Percentiles rank a stretch among this genome's conserved stretches.
Conservation (phyloP, 2,329 filamentous ascomycete genomes). For the Colletotrichum nymphaeae region DNA sequence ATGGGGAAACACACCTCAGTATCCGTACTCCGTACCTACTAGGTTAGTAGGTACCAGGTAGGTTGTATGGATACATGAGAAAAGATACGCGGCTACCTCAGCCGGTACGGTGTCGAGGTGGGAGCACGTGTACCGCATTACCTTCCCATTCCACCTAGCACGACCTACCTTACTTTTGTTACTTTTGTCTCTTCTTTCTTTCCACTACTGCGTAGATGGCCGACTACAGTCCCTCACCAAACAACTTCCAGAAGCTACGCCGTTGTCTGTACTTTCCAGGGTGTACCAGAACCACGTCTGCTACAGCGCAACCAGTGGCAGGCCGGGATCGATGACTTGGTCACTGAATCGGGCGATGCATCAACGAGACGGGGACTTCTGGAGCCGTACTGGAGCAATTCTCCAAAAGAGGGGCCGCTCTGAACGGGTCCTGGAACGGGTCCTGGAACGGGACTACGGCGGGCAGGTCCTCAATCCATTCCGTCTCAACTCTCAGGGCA, state of each 20-base stretch:
- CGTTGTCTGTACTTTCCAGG: not conserved
- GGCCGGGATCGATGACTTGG: conserved; percentile 21
- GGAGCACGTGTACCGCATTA: conserved; percentile 27
- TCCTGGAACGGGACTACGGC: not conserved
- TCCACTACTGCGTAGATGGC: not conserved
- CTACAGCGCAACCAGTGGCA: not conserved
- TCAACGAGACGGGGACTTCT: conserved; percentile 9
- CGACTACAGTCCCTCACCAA: not conserved
- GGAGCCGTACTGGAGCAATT: conserved; percentile 3
- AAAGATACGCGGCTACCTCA: conserved; percentile 8
- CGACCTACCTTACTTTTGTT: too few species aligned
- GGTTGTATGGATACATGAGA: not conserved
- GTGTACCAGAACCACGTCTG: not conserved
- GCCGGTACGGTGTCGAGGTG: conserved; percentile 9
- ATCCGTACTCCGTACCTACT: not conserved
- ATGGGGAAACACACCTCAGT: not conserved
- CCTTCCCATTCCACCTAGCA: not conserved
- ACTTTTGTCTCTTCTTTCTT: not conserved
- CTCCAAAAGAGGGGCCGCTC: not conserved
- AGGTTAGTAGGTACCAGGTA: not conserved
- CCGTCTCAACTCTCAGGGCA: not conserved
- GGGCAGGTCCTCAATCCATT: not conserved
- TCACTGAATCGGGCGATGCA: conserved; percentile 26
- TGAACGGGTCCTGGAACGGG: not conserved
- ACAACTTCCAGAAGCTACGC: not conserved